Percentiles rank a stretch among this genome's conserved stretches.
These are phyloP conservation scores for Dicorynia guianensis DNA, from an alignment of 306 rosid genomes.

Conservation along the genomic window DNA sequence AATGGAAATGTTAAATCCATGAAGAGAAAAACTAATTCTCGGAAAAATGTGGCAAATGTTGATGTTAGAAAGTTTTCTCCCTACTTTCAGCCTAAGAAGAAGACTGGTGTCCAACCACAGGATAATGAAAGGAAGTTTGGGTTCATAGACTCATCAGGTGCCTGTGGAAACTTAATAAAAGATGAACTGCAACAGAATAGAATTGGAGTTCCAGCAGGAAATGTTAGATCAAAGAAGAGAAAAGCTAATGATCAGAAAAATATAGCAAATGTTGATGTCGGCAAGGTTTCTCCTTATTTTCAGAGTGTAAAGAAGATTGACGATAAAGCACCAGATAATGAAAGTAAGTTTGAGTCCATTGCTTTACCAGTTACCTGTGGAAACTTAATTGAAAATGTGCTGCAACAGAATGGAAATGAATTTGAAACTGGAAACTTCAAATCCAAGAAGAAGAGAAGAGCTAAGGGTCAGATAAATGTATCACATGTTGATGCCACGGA, in stretches of 20 bases:
- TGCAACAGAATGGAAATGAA: background rate
- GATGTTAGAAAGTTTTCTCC: constrained; percentile 17
- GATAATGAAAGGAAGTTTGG: background rate
- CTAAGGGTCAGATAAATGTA: background rate
- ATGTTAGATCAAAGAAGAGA: background rate
- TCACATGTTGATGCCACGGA: background rate
- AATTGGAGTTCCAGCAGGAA: background rate
- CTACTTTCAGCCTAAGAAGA: constrained; percentile 2
- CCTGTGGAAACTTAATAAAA: background rate
- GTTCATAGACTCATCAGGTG: background rate
- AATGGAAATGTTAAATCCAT: background rate
- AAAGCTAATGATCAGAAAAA: background rate
- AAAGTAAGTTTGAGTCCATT: background rate
- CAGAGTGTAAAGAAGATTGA: background rate
- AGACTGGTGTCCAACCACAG: background rate
- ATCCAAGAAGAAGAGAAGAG: background rate
- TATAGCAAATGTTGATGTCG: background rate
- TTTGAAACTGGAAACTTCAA: background rate
- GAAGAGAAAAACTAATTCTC: background rate
- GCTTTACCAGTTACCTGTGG: background rate
- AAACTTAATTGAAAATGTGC: constrained; percentile 4
- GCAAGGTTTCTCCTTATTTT: constrained; percentile 26
- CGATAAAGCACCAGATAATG: background rate
- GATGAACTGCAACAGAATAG: constrained; percentile 4
- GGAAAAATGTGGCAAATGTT: background rate